Evolutionary conservation across 73 alveolate genomes (phyloP).

Genomic region (Paramecium biaurelia): DNA sequence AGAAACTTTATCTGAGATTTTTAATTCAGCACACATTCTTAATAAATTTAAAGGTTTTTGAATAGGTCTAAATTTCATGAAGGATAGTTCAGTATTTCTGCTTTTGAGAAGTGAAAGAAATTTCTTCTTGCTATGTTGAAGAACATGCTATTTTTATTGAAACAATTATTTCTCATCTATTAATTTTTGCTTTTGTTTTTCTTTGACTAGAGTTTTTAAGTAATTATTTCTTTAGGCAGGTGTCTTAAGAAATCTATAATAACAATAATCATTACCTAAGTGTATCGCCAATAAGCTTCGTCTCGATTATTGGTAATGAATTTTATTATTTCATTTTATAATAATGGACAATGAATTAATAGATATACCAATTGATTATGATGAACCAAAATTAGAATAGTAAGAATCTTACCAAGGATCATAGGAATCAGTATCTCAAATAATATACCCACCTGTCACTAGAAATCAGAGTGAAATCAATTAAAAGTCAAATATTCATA

Average conservation of each 20-base stretch:
- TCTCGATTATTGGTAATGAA: neutral
- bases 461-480: neutral
- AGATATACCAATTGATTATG: neutral
- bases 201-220: neutral
- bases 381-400: neutral
- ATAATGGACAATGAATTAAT: neutral
- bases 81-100: neutral
- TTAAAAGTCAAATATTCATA: neutral
- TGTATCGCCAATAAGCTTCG: neutral
- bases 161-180: neutral
- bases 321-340: neutral
- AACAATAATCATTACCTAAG: neutral
- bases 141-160: neutral
- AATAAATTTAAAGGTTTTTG: slow-evolving; percentile 21
- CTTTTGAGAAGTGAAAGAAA: slow-evolving; percentile 6
- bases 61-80: slow-evolving; percentile 16
- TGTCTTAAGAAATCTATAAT: neutral
- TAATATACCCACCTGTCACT: neutral
- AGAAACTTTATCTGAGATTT: neutral
- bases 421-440: neutral
- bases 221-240: neutral
- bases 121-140: slow-evolving; percentile 1
- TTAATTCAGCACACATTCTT: slow-evolving; percentile 26
- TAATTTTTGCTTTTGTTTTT: neutral
- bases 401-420: neutral